These are phyloP conservation scores for Colletotrichum sidae DNA, from an alignment of 2,329 filamentous ascomycete genomes.

Conservation along the genomic window DNA sequence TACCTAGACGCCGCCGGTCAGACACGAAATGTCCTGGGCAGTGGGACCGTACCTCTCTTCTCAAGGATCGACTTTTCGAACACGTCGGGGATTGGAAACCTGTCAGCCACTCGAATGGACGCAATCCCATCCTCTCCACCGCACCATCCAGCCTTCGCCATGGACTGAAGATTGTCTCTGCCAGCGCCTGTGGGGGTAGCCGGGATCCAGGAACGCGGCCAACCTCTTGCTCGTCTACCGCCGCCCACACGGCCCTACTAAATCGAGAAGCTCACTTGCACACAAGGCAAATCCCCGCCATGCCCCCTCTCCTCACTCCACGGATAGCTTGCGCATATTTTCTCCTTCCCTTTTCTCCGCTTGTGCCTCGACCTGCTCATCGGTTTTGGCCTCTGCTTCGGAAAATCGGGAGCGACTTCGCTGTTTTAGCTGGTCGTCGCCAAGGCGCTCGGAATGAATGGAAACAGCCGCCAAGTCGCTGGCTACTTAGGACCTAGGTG, in stretches of 20 bases:
- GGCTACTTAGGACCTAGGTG: too few relatives aligned
- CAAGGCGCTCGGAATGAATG: too few relatives aligned
- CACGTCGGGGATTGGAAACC: slow-evolving; percentile 1
- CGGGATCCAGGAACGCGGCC: slow-evolving; percentile 34
- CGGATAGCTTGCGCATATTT: neutral
- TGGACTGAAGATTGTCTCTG: too few relatives aligned
- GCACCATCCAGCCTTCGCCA: slow-evolving; percentile 4
- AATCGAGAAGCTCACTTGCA: slow-evolving; percentile 29
- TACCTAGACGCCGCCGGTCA: too few relatives aligned
- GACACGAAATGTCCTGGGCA: too few relatives aligned
- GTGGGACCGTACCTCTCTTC: neutral
- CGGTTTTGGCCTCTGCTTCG: neutral
- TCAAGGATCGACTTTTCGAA: too few relatives aligned
- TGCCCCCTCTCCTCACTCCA: neutral
- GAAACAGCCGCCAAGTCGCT: slow-evolving; percentile 1
- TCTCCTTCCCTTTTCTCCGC: neutral
- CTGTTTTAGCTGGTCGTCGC: too few relatives aligned
- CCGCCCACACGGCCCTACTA: slow-evolving; percentile 31
- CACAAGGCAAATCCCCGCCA: slow-evolving; percentile 4
- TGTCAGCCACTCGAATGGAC: slow-evolving; percentile 25
- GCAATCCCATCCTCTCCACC: neutral
- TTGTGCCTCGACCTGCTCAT: slow-evolving; percentile 6
- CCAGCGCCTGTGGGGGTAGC: neutral
- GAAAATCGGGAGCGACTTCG: too few relatives aligned
- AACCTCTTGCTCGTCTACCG: slow-evolving; percentile 6